These are phyloP conservation scores for Auricularia sp. DNA, from an alignment of 768 basidiomycete species.

Conservation along the genomic window DNA sequence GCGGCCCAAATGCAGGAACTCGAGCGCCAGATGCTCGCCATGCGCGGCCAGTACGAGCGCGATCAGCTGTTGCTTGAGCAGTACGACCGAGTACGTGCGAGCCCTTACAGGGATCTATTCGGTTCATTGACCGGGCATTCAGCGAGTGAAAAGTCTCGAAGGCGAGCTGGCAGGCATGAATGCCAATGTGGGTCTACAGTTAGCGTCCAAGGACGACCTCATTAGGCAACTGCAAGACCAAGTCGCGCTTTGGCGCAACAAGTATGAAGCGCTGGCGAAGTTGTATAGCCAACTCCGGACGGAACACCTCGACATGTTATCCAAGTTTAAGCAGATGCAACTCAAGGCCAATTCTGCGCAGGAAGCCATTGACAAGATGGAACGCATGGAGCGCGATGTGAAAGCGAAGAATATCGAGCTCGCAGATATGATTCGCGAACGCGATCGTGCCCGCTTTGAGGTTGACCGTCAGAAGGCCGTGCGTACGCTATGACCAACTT, in stretches of 20 bases:
- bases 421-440: constrained; percentile 97
- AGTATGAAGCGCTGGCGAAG: constrained; percentile 97
- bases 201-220: constrained; percentile 86
- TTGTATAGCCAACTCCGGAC: constrained; percentile 96
- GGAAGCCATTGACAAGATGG: constrained; percentile 96
- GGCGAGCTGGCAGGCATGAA: constrained; percentile 70
- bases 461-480: constrained; percentile 82
- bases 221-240: constrained; percentile 95
- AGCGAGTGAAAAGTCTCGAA: constrained; percentile 95
- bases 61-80: constrained; percentile 97
- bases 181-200: constrained; percentile 72
- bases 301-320: constrained; percentile 93
- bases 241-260: constrained; percentile 93
- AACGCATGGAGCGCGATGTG: constrained; percentile 94
- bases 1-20: constrained; percentile 69
- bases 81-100: constrained; percentile 76
- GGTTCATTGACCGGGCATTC: constrained; percentile 6
- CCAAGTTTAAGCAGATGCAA: constrained; percentile 95
- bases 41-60: constrained; percentile 95
- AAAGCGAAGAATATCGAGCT: constrained; percentile 98
- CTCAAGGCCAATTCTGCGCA: constrained; percentile 97
- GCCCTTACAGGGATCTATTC: background rate
- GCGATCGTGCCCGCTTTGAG: constrained; percentile 92
- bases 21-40: constrained; percentile 80
- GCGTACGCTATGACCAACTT: constrained; percentile 10